Base-by-base conservation (phyloP, 768 basidiomycete genomes). In the Austroboletus festivus region DNA sequence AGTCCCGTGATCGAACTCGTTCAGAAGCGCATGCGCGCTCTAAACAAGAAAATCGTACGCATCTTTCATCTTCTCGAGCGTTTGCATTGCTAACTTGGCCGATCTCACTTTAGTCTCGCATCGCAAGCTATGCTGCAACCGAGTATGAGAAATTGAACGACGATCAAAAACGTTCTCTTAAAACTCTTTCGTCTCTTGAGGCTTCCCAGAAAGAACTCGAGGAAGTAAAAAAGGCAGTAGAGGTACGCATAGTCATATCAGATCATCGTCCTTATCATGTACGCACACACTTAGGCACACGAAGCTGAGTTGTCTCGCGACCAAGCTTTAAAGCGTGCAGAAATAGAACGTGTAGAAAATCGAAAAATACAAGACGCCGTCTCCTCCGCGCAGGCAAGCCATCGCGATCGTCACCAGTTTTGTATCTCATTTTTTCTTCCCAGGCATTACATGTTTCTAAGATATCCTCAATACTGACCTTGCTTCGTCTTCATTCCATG, bases 21-120 rank as follows among this genome's bases (percentile, higher is more conserved):
- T 53, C 74, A 76, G 59, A 93, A 92, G 70, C 79, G 91, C 42
- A 68, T 89, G 60, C 88, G 89, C 54, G 73, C 78, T 33, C 77
- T 89, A 19, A 77, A 75, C 46, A 93, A 93, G 75, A 94, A 93
- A 71, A 88, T 93, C 53, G 91, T 89, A 63, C 56, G 81, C 72
- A 16, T 20, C 24, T 24, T 40, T 71, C 56, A 18, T 55, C 28
- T 39, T 44, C 21, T 34, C 22, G 39, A 39, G 16, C 3, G 47
- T 44, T 60, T 20, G 55, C 42, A 31, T 38, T 30, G 31, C 44
- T 53, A 38, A 54, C 55, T 37, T 50, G 50, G 22, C 41, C 40
- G 15, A 44, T 48, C 47, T 34, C 31, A 35, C 44, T 21, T 33
- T 56, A 94, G 93, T 74, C 76, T 52, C 82, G 92, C 53, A 80